Conservation (phyloP, 345 rosid species). For the Brassica carinata region DNA sequence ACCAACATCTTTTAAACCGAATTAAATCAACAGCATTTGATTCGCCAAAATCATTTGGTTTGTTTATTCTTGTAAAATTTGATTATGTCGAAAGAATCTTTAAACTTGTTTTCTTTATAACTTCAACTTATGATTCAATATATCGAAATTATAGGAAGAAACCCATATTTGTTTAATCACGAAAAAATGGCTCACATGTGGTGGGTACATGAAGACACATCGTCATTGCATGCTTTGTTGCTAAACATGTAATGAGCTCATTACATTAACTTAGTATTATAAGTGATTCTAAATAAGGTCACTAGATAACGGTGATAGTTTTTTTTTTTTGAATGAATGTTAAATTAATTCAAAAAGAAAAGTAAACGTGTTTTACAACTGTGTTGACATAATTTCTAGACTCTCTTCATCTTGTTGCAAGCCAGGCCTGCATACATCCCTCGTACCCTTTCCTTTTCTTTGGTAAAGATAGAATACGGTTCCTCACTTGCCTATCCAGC, state of each 20-base stretch:
- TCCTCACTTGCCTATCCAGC: no score
- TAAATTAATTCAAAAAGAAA: no score
- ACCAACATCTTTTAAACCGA: background rate
- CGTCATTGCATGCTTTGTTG: constrained; percentile 22
- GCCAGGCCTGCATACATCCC: no score
- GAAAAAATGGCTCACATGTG: constrained; percentile 36
- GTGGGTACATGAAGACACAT: constrained; percentile 37
- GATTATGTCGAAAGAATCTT: constrained; percentile 34
- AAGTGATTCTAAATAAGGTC: background rate
- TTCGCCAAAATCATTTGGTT: constrained; percentile 7
- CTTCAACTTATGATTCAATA: constrained; percentile 22
- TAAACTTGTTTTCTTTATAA: constrained; percentile 26
- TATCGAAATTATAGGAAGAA: constrained; percentile 18
- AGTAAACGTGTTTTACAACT: no score
- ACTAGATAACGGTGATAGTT: background rate
- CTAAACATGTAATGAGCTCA: constrained; percentile 17
- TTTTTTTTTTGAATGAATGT: background rate
- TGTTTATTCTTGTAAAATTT: constrained; percentile 17
- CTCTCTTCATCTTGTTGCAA: no score
- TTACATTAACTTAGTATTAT: background rate
- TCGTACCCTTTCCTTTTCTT: no score
- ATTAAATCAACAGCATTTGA: constrained; percentile 31
- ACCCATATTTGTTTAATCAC: constrained; percentile 22
- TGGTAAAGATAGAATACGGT: no score
- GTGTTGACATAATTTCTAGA: no score